Base-by-base conservation (phyloP, 352 stramenopile genomes). In the Globisporangium okanoganense region DNA sequence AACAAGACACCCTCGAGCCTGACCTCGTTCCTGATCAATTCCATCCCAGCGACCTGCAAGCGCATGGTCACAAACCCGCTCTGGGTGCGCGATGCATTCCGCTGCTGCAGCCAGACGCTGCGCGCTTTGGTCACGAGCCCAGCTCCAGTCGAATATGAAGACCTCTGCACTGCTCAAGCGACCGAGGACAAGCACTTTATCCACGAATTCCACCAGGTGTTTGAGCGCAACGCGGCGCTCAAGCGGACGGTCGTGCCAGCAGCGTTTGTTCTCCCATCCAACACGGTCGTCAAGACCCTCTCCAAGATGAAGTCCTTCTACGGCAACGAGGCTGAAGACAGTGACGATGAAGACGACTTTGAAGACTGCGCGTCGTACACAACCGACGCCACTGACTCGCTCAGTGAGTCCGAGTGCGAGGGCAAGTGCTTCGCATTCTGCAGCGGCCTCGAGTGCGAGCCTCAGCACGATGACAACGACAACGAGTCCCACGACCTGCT, bases 381-480 rank as follows among this genome's bases (percentile, higher is more conserved):
- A 22, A 84, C 73, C 10, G 79, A 89, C 29, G 63, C 61, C 24
- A 83, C 78, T 0, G 79, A 89, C 7, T 45, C 72, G 47, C 68
- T 79, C 22, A 87, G 64, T 25, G 74, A 86, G 27, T 57, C 33
- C n/a, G 71, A 72, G 52, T 61, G 41, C 29, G 60, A 61, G 43
- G 54, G 51, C 53, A 56, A 51, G 43, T 63, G 53, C 61, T 51
- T 47, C 48, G 51, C 20, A 16, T 58, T 57, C 43, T 61, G 52
- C 49, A 10, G 29, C 10, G 45, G 45, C 25, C 29, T 20, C 20
- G 13, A 61, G 13, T 56, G 45, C 51, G 53, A 56, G 3, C 10
- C 24, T 24, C 50, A 59, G 29, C 20, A 14, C 33, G 35, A 55
- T 9, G 16, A 47, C 47, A 31, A 47, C 20, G 50, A 9, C 31